phyloP scores from a whole-genome alignment of 2,329 filamentous ascomycete species.

The Lachnellula cervina region DNA sequence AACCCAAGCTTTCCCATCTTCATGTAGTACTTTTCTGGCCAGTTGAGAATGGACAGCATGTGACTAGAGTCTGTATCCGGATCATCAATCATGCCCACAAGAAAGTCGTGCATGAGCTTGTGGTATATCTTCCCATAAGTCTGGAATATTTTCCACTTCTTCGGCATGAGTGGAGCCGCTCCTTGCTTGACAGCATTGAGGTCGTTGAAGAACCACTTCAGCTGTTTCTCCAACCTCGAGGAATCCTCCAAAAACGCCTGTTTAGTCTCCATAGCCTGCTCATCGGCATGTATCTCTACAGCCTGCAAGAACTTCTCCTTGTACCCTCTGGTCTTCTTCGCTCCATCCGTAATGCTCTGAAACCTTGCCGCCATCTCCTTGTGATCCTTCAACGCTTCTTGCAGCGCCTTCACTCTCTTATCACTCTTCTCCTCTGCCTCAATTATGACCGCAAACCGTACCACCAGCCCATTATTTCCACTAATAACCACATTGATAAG shows the following conservation, averaged over 20 bases:
- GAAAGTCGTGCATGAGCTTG: slow-evolving; percentile 89
- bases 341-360: slow-evolving; percentile 90
- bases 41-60: slow-evolving; percentile 87
- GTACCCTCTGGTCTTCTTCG: slow-evolving; percentile 88
- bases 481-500: slow-evolving; percentile 81
- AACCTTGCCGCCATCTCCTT: slow-evolving; percentile 90
- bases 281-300: slow-evolving; percentile 57
- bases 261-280: slow-evolving; percentile 56
- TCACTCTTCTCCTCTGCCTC: slow-evolving; percentile 97
- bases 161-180: slow-evolving; percentile 87
- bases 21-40: slow-evolving; percentile 91
- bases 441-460: slow-evolving; percentile 85
- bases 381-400: slow-evolving; percentile 93
- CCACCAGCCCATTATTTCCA: slow-evolving; percentile 84
- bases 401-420: slow-evolving; percentile 80
- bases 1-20: slow-evolving; percentile 93
- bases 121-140: slow-evolving; percentile 92
- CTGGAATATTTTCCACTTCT: slow-evolving; percentile 92
- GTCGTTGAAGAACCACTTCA: slow-evolving; percentile 98
- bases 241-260: slow-evolving; percentile 79
- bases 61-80: slow-evolving; percentile 79
- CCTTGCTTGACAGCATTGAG: slow-evolving; percentile 90
- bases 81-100: slow-evolving; percentile 78
- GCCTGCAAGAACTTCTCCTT: slow-evolving; percentile 88
- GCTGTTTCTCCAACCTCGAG: slow-evolving; percentile 73